Base-by-base conservation (phyloP, 176 grass and related monocot genomes). In the Oryza meridionalis region DNA sequence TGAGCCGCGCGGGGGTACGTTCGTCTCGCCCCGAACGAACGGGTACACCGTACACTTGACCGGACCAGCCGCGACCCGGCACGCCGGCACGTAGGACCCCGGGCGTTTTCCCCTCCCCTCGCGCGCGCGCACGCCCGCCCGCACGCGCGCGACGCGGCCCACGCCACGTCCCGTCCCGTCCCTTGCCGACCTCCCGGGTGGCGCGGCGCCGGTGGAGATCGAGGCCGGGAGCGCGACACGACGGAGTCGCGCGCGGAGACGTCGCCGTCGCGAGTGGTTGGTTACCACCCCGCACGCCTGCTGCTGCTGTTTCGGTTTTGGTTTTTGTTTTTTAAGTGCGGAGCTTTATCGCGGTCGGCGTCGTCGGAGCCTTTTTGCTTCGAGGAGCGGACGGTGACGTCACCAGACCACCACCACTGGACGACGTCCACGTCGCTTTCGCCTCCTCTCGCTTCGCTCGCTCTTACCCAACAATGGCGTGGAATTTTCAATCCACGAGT, bases 231-330 rank as follows among this genome's bases (percentile, higher is more conserved):
- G 79, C n/a, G 25, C 4, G 62, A 21, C 43, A 75, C 81, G 81
- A 67, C 42, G 26, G 32, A 11, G 17, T 44, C 21, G 22, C 49
- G 69, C 2, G 38, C 38, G 38, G 15, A 33, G 79, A 11, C 87
- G 82, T 85, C 87, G 22, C 64, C 3, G 13, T 79, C 46, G 63
- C 40, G 7, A 65, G 77, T 85, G 77, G 70, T 7, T 77, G 53
- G 77, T 21, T 16, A 22, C 46, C 3, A 12, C 31, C 31, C 31
- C 1, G 27, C 4, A 15, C 79, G 32, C 50, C 50, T 35, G 32
- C 32, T 35, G 33, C 33, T 33, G 6, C 4, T 4, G 13, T 15
- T 44, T 43, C 42, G 42, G 42, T 43, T 10, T 42, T 22, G 9
- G 42, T 31, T 31, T 31, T 31, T 29, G 1, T 29, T 27, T 29